These are phyloP conservation scores for Petrea volubilis DNA, from an alignment of 257 asterid genomes.

Conservation along the genomic window DNA sequence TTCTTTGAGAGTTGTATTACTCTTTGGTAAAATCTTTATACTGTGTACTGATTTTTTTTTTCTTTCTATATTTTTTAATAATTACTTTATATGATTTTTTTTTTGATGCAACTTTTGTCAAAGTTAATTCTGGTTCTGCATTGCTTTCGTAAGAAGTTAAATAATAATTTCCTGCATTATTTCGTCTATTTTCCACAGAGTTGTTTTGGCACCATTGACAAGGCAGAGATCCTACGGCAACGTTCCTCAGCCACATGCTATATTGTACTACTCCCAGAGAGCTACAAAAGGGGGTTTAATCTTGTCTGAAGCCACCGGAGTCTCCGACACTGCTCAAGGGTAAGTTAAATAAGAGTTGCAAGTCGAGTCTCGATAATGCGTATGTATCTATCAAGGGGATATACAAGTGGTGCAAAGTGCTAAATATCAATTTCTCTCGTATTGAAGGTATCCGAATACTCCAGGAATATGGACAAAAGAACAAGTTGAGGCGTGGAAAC, in stretches of 20 bases:
- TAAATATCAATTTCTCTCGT: neutral
- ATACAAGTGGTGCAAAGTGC: neutral
- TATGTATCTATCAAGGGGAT: neutral
- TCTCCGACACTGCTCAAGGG: constrained; percentile 71
- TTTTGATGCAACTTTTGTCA: too few species aligned
- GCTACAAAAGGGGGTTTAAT: constrained; percentile 55
- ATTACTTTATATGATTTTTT: too few species aligned
- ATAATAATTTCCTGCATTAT: neutral
- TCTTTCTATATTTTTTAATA: too few species aligned
- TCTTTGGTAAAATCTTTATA: too few species aligned
- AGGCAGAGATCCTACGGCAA: constrained; percentile 59
- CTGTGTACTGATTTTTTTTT: too few species aligned
- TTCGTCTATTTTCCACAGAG: constrained; percentile 28
- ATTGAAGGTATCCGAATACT: constrained; percentile 30
- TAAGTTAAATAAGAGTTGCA: neutral
- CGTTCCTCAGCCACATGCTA: constrained; percentile 73
- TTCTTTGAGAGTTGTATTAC: too few species aligned
- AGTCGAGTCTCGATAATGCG: neutral
- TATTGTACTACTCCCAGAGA: constrained; percentile 66
- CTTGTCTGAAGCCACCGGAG: constrained; percentile 56
- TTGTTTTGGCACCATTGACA: constrained; percentile 71
- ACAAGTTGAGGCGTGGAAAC: constrained; percentile 53
- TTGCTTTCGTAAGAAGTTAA: neutral
- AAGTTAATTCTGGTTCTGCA: neutral
- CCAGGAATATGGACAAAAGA: constrained; percentile 58